Evolutionary conservation across 177 flowering plant genomes (phyloP).

Genomic region (Vitis hybrid): DNA sequence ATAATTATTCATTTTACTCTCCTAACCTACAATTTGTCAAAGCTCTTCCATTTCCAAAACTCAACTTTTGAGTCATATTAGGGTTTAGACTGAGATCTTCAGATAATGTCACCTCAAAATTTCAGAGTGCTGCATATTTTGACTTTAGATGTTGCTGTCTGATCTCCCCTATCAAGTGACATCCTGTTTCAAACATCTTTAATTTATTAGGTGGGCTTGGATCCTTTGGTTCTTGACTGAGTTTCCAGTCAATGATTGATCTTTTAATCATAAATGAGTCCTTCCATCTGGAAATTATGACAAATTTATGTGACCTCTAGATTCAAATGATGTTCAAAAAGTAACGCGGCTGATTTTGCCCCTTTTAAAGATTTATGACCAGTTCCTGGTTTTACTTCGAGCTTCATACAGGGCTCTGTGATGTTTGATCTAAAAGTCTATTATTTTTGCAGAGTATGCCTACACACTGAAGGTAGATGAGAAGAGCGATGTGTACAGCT

Average conservation of each 20-base stretch:
- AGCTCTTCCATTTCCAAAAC: too few relatives aligned
- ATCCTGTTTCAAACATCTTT: too few relatives aligned
- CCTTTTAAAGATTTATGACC: not conserved
- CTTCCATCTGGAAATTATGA: not conserved
- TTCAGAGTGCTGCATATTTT: not conserved
- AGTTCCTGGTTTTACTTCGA: not conserved
- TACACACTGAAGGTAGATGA: conserved; percentile 97
- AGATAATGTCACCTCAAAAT: not conserved
- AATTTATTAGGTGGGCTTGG: conserved; percentile 4
- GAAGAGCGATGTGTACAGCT: conserved; percentile 99
- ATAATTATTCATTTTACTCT: not conserved
- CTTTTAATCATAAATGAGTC: not conserved
- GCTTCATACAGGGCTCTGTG: not conserved
- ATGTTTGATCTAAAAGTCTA: not conserved
- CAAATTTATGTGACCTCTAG: not conserved
- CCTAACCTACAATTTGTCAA: not conserved
- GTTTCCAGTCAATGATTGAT: conserved; percentile 6
- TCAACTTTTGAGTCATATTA: not conserved
- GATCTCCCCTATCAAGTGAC: too few relatives aligned
- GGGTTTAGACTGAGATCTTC: conserved; percentile 7
- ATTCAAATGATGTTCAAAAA: too few relatives aligned
- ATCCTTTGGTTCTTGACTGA: conserved; percentile 1
- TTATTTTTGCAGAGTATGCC: conserved; percentile 56
- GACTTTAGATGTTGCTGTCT: too few relatives aligned
- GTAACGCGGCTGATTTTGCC: too few relatives aligned